Percentiles rank a stretch among this genome's conserved stretches.
These are phyloP conservation scores for Aspergillus awamori DNA, from an alignment of 2,329 filamentous ascomycete genomes.

Conservation along the genomic window DNA sequence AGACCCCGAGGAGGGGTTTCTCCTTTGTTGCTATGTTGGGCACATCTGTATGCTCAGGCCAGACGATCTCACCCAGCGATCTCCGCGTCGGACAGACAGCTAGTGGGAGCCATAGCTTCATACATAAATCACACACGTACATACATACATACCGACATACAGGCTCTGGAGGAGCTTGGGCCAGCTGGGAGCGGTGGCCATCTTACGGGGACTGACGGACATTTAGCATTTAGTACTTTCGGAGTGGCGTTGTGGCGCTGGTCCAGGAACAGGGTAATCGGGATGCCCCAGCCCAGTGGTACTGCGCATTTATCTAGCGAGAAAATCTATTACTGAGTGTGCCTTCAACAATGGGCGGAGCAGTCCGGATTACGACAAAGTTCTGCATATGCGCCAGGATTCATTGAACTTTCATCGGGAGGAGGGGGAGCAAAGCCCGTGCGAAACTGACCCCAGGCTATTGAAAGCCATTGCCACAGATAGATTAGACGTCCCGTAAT, in stretches of 20 bases:
- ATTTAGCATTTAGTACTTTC: background rate
- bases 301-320: background rate
- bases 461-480: background rate
- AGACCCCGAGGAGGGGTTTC: background rate
- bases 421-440: background rate
- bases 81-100: background rate
- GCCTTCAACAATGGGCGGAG: background rate
- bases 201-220: background rate
- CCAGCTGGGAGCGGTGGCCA: background rate
- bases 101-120: conserved; percentile 1
- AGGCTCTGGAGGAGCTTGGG: background rate
- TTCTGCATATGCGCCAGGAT: background rate
- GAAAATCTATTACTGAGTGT: background rate
- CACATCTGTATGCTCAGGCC: background rate
- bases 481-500: background rate
- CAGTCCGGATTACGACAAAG: background rate
- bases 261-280: conserved; percentile 1
- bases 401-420: background rate
- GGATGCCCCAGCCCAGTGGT: background rate
- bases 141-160: background rate
- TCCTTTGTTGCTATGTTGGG: background rate
- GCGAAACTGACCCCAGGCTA: background rate
- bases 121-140: background rate
- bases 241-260: conserved; percentile 1
- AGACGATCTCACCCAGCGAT: background rate